phyloP scores from a whole-genome alignment of 2,329 filamentous ascomycete genomes.

The Xylariaceae sp. region DNA sequence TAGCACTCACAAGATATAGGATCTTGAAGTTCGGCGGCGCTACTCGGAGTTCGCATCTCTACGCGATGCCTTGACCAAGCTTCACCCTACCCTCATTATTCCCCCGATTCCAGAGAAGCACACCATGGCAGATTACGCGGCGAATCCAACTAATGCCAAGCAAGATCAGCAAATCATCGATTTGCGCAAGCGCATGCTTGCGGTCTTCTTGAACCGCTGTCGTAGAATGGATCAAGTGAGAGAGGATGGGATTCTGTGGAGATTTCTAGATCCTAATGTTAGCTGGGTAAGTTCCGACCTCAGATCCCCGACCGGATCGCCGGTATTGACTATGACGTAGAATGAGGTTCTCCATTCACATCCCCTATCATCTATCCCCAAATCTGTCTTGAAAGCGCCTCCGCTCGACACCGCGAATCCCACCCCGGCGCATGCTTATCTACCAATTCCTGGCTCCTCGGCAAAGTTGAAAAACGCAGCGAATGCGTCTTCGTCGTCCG shows the following conservation, averaged over 20 bases:
- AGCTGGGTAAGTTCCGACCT: conserved; percentile 71
- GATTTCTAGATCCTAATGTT: conserved; percentile 93
- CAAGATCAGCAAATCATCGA: conserved; percentile 97
- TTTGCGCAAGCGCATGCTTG: conserved; percentile 90
- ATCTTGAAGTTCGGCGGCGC: conserved; percentile 86
- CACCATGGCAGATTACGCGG: conserved; percentile 96
- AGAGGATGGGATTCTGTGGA: conserved; percentile 94
- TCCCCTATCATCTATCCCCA: conserved; percentile 85
- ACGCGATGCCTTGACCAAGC: conserved; percentile 77
- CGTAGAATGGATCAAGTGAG: conserved; percentile 86
- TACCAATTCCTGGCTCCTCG: conserved; percentile 78
- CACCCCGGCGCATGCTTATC: conserved; percentile 75
- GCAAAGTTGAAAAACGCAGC: conserved; percentile 70
- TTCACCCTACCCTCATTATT: conserved; percentile 92
- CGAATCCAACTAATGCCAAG: conserved; percentile 95
- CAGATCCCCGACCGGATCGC: not conserved
- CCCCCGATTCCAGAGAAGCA: conserved; percentile 98
- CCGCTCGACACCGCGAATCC: conserved; percentile 93
- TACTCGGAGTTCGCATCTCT: conserved; percentile 97
- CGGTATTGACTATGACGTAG: conserved; percentile 43
- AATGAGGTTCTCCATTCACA: conserved; percentile 92
- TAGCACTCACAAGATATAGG: conserved; percentile 48
- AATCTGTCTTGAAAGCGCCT: conserved; percentile 91
- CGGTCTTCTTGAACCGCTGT: conserved; percentile 91
- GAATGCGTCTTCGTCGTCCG: conserved; percentile 33